Percentiles rank a stretch among this genome's conserved stretches.
These are phyloP conservation scores for Artomyces pyxidatus DNA, from an alignment of 768 basidiomycete species.

Conservation along the genomic window DNA sequence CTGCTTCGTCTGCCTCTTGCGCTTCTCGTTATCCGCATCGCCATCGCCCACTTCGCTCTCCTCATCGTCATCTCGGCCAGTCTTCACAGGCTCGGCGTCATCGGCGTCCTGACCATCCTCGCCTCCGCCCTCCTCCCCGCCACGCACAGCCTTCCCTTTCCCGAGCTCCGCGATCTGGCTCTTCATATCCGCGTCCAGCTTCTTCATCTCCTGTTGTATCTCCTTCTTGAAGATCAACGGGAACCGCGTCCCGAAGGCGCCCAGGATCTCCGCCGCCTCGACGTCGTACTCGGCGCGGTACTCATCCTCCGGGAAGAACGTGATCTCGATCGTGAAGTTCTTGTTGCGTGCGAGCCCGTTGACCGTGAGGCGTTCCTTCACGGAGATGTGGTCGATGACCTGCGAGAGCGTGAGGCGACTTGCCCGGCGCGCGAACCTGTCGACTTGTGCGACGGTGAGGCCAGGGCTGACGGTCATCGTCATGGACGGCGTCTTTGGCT, in stretches of 20 bases:
- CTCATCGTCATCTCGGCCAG: conserved; percentile 46
- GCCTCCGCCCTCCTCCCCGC: conserved; percentile 44
- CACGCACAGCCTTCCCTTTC: conserved; percentile 51
- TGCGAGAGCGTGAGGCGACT: conserved; percentile 83
- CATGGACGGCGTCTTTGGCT: conserved; percentile 98
- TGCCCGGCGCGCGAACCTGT: conserved; percentile 81
- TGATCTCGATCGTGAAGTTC: conserved; percentile 71
- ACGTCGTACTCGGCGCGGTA: conserved; percentile 81
- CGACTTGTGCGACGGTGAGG: conserved; percentile 46
- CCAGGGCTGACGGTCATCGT: conserved; percentile 60
- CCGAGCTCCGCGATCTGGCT: conserved; percentile 77
- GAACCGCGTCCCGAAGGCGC: conserved; percentile 65
- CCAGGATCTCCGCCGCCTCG: conserved; percentile 60
- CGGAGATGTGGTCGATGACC: conserved; percentile 72
- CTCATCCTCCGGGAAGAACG: conserved; percentile 81
- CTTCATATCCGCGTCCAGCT: conserved; percentile 69
- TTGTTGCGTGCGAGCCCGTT: conserved; percentile 66
- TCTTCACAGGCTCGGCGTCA: conserved; percentile 24
- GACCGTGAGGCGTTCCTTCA: conserved; percentile 67
- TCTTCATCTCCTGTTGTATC: conserved; percentile 79
- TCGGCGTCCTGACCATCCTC: conserved; percentile 39
- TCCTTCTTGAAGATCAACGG: conserved; percentile 78
- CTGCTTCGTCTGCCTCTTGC: conserved; percentile 60
- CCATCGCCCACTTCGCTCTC: conserved; percentile 75
- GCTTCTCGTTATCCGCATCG: conserved; percentile 76